Conservation (phyloP, 225 moss, liverwort and hornwort genomes). For the Rhytidiadelphus loreus region DNA sequence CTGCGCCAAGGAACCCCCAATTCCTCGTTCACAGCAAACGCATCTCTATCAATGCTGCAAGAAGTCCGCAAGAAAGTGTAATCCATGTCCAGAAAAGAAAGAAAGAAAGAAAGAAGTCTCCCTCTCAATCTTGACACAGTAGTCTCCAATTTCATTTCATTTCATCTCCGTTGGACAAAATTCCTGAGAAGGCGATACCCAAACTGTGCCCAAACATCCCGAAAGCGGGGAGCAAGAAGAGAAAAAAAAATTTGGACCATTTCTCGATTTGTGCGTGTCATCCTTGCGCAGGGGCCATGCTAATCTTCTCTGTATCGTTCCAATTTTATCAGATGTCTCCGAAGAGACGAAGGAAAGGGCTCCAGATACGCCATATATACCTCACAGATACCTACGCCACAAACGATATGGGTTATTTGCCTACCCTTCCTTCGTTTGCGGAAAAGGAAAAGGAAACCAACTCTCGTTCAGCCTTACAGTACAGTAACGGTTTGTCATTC, state of each 20-base stretch:
- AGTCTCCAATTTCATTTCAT: neutral
- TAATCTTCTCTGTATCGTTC: constrained; percentile 66
- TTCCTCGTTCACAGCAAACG: neutral
- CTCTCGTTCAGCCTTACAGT: neutral
- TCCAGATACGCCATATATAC: neutral
- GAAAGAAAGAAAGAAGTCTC: neutral
- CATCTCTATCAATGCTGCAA: neutral
- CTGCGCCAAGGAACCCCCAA: neutral
- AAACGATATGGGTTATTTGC: neutral
- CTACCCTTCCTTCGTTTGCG: neutral
- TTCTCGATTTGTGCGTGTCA: constrained; percentile 58
- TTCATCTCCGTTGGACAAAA: too few relatives aligned
- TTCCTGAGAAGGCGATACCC: neutral
- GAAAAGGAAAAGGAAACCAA: neutral
- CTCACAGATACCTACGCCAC: accelerated
- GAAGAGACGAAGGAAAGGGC: accelerated
- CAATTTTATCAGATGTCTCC: neutral
- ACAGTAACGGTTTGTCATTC: neutral
- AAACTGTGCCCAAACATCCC: neutral
- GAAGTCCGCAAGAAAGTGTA: neutral
- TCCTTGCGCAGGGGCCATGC: constrained; percentile 70
- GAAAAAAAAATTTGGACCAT: constrained; percentile 55
- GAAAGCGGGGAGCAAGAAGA: too few relatives aligned
- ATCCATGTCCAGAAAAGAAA: neutral
- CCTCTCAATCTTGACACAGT: neutral